Conservation (phyloP, 192 early-diverging fungal genomes). For the Pilobolus umbonatus region DNA sequence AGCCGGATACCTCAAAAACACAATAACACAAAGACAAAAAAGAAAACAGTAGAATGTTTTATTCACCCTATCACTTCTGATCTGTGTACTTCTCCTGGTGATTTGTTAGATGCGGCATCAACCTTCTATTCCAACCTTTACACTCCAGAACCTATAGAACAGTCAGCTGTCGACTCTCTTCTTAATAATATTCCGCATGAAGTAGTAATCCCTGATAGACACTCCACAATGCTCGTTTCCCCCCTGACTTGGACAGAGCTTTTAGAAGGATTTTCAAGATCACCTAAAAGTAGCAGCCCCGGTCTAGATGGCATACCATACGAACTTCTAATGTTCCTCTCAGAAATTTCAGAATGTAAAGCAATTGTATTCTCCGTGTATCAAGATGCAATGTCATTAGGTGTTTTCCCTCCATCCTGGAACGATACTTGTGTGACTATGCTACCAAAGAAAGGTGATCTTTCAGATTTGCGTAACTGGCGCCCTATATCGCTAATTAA, state of each 20-base stretch:
- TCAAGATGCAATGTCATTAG: neutral
- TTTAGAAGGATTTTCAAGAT: neutral
- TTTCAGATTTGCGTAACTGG: conserved; percentile 16
- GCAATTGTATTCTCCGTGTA: neutral
- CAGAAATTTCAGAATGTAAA: neutral
- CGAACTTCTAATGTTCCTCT: neutral
- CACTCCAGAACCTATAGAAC: neutral
- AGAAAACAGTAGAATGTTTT: neutral
- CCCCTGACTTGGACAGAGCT: too few species aligned
- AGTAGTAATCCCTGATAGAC: neutral
- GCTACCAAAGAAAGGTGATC: conserved; percentile 27
- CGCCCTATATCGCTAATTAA: conserved; percentile 16
- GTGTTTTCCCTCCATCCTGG: conserved; percentile 4
- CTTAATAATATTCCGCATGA: neutral
- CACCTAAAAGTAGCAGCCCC: conserved; percentile 10
- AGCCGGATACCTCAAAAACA: neutral
- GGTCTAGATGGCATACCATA: conserved; percentile 11
- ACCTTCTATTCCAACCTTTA: neutral
- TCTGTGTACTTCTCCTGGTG: too few species aligned
- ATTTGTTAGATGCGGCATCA: too few species aligned
- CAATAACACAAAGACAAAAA: neutral
- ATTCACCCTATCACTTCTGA: neutral
- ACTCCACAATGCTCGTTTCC: too few species aligned
- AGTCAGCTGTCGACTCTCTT: neutral
- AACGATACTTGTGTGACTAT: neutral